phyloP scores from a whole-genome alignment of 257 asterid genomes.

The Catharanthus roseus region DNA sequence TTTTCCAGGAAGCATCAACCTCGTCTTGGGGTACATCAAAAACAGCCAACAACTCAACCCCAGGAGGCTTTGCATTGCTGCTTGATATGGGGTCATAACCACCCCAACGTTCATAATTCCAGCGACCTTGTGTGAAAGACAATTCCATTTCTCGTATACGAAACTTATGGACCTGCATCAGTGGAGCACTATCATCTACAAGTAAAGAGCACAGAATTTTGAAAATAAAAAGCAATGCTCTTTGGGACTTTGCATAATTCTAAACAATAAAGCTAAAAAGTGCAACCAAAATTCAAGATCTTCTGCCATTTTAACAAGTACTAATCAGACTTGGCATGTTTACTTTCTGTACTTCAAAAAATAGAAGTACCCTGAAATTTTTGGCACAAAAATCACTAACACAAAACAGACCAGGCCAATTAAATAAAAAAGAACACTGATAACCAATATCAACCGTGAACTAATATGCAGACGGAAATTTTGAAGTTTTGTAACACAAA shows the following conservation, averaged over 20 bases:
- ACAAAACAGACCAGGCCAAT: not conserved
- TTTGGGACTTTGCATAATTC: not conserved
- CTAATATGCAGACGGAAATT: not conserved
- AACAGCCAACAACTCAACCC: slow-evolving; percentile 96
- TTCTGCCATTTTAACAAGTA: no score
- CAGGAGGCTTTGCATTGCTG: slow-evolving; percentile 93
- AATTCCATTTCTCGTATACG: slow-evolving; percentile 84
- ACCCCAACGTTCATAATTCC: slow-evolving; percentile 97
- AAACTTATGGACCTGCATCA: slow-evolving; percentile 77
- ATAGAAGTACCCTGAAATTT: not conserved
- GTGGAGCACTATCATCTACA: slow-evolving; percentile 5
- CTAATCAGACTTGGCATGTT: no score
- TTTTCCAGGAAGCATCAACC: slow-evolving; percentile 87
- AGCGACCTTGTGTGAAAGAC: slow-evolving; percentile 95
- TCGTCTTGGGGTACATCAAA: slow-evolving; percentile 76
- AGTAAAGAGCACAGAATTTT: not conserved
- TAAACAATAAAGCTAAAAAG: no score
- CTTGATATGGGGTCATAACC: slow-evolving; percentile 84
- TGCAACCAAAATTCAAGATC: not conserved
- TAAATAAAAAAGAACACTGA: not conserved
- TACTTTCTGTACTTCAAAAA: not conserved
- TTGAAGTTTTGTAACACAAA: not conserved
- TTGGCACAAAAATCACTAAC: not conserved
- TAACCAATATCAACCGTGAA: not conserved
- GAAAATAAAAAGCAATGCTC: not conserved